Percentiles rank a stretch among this genome's conserved stretches.
Evolutionary conservation across 768 basidiomycete species (phyloP).

Genomic region (Gymnopilus dilepis): DNA sequence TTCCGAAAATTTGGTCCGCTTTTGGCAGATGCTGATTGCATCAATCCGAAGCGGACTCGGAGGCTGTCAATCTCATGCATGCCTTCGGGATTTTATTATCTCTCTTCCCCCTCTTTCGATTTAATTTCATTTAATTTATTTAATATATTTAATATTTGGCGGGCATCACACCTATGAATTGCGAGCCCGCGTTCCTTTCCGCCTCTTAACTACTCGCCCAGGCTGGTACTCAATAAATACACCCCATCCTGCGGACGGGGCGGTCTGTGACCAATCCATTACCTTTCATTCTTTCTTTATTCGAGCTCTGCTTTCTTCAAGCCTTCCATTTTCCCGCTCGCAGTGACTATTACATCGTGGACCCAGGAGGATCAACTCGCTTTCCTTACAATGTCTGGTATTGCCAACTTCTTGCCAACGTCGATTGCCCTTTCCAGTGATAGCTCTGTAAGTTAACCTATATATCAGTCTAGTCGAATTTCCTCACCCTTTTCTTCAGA

Average conservation of each 20-base stretch:
- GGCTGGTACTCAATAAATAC: conserved; percentile 8
- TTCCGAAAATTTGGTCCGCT: too few relatives aligned
- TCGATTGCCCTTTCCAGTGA: conserved; percentile 43
- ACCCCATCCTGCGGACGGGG: conserved; percentile 7
- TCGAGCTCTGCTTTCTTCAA: conserved; percentile 26
- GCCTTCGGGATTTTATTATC: too few relatives aligned
- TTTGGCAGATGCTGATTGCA: too few relatives aligned
- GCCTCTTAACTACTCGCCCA: conserved; percentile 8
- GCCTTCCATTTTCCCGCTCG: conserved; percentile 1
- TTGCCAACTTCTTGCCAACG: conserved; percentile 22
- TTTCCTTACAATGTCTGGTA: conserved; percentile 18
- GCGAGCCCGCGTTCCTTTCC: neutral
- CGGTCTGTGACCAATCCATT: conserved; percentile 5
- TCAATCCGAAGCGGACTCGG: too few relatives aligned
- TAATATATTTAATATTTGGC: too few relatives aligned
- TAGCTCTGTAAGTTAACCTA: conserved; percentile 29
- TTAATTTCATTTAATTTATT: too few relatives aligned
- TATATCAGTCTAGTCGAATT: neutral
- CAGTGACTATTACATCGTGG: too few relatives aligned
- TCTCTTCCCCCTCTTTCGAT: too few relatives aligned
- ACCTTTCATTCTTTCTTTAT: conserved; percentile 4
- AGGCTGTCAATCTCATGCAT: too few relatives aligned
- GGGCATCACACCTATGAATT: too few relatives aligned
- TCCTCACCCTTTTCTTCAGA: conserved; percentile 35
- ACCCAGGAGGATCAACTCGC: neutral